phyloP scores from a whole-genome alignment of 345 rosid genomes.

The Viola odorata region DNA sequence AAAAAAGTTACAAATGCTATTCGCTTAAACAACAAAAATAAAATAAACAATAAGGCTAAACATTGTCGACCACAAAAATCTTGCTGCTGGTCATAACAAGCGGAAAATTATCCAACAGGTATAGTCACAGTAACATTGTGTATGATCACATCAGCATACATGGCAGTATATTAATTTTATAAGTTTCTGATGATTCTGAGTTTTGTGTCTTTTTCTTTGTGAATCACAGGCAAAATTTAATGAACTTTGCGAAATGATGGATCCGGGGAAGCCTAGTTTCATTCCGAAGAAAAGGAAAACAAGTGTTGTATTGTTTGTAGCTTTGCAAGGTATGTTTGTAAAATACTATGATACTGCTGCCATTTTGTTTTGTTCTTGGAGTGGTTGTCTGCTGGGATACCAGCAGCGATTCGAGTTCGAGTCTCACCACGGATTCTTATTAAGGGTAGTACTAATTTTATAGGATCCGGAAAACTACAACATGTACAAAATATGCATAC shows the following conservation, averaged over 20 bases:
- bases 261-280: slow-evolving; percentile 85
- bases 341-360: background rate
- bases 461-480: slow-evolving; percentile 82
- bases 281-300: slow-evolving; percentile 73
- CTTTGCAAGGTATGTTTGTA: slow-evolving; percentile 72
- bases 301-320: slow-evolving; percentile 80
- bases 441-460: no score
- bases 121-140: background rate
- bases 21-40: no score
- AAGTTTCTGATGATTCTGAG: background rate
- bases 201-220: background rate
- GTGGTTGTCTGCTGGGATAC: background rate
- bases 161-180: background rate
- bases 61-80: slow-evolving; percentile 83
- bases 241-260: slow-evolving; percentile 84
- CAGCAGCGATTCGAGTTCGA: background rate
- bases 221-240: slow-evolving; percentile 61
- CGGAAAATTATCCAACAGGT: slow-evolving; percentile 88
- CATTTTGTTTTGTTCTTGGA: background rate
- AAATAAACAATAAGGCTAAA: no score
- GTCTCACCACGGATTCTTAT: no score
- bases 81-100: slow-evolving; percentile 97
- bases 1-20: no score
- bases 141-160: background rate
- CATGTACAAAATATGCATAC: slow-evolving; percentile 79